A percentile compares a stretch with the other conserved stretches of the same genome.
Evolutionary conservation across 768 basidiomycete genomes (phyloP).

Genomic region (Psilocybe tampanensis): DNA sequence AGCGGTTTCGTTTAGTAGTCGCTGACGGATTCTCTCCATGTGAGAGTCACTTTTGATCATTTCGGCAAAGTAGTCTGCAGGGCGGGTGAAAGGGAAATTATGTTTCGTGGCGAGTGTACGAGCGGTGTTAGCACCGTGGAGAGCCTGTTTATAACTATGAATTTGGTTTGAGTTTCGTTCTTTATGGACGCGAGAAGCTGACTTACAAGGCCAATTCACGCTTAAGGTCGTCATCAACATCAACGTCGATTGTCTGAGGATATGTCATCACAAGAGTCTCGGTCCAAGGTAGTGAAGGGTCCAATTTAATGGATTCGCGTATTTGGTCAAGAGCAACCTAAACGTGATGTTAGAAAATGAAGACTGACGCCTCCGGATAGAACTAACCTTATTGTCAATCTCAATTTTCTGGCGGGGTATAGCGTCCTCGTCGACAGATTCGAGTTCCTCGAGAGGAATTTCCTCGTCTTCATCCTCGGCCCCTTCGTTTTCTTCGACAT

Average conservation of each 20-base stretch:
- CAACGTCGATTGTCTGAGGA: conserved; percentile 72
- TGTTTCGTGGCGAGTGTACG: conserved; percentile 76
- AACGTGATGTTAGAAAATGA: background rate
- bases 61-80: conserved; percentile 94
- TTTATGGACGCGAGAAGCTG: background rate
- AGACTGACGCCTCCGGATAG: background rate
- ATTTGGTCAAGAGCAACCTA: conserved; percentile 83
- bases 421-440: conserved; percentile 77
- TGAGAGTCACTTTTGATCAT: conserved; percentile 98
- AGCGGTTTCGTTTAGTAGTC: conserved; percentile 85
- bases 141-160: conserved; percentile 91
- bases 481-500: conserved; percentile 36
- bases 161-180: background rate
- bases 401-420: conserved; percentile 83
- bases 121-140: conserved; percentile 80
- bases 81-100: conserved; percentile 86
- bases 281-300: conserved; percentile 79
- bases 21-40: conserved; percentile 95
- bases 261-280: conserved; percentile 77
- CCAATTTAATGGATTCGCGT: conserved; percentile 74
- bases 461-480: conserved; percentile 37
- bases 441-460: conserved; percentile 70
- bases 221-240: conserved; percentile 87
- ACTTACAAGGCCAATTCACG: conserved; percentile 95
- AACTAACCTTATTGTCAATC: conserved; percentile 76